Base-by-base conservation (phyloP, 148 eudicot genomes). In the Polygonum aviculare region DNA sequence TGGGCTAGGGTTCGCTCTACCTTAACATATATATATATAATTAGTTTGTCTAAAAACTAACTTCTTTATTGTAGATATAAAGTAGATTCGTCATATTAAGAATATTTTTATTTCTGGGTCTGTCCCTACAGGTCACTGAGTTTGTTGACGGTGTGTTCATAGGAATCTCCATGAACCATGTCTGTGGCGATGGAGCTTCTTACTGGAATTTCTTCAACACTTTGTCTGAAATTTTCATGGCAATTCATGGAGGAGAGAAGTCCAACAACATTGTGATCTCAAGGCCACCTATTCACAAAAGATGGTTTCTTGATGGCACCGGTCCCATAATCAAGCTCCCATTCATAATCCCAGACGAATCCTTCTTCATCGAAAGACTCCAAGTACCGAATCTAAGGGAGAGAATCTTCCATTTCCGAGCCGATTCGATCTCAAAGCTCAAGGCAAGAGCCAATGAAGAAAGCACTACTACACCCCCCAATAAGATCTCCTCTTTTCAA, bases 401-500 rank as follows among this genome's bases (percentile, higher is more conserved):
- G 72, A 40, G 75, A 50, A 40, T 83, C 38, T 83, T 83, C 54
- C 81, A 75, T 65, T 83, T 83, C 39, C 54, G 77, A 31, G 10
- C 45, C 0, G 77, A 75, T 4, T 65, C 78, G 6, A 70, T 83
- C 0, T 26, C 77, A 9, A 80, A 39, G 45, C 73, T 83, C 4
- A 80, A 80, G 67, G 38, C 79, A 1, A 82, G 69, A 63, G 87
- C 76, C 3, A 82, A 82, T 63, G 35, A n/a, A 12, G 77, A 80
- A 26, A 52, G 70, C 35, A 59, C 1, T 41, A 59, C 1, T 41
- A 10, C 19, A 0, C 19, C 7, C 0, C 73, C 78, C 1, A 52
- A 1, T 11, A 40, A 12, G 4, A 78, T 85, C 36, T 82, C 85
- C 16, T 80, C 85, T n/a, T 77, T 85, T 5, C 85, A 80, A 59